Base-by-base conservation (phyloP, 2,329 filamentous ascomycete species). In the Neonectria neomacrospora region DNA sequence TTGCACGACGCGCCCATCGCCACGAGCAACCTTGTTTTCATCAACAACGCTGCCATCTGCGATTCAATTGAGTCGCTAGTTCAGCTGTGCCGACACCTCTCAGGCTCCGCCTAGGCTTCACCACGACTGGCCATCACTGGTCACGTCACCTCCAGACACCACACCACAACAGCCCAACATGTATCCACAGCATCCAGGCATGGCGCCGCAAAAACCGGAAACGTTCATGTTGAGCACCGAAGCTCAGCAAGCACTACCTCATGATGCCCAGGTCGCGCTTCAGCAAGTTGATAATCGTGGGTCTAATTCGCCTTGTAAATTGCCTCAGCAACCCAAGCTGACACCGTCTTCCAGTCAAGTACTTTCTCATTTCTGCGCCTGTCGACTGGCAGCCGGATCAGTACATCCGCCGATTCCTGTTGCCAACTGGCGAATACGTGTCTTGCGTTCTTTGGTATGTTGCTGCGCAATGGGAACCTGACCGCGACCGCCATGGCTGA, bases 221-320 rank as follows among this genome's bases (percentile, higher is more conserved):
- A 98, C 96, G 42, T 99, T 99, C 78, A 95, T 99, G 91, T 87
- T 99, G 79, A 97, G 95, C 79, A 94, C 91, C 75, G 95, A 98
- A 83, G 95, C 96, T 65, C 95, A 98, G 82, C 94, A 97, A 82
- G 95, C 93, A 74, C 87, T 99, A 70, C 96, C 96, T 59, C 93
- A 96, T 72, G 96, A 98, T 85, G 94, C 94, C 73, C 93, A 98
- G 83, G 94, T 98, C 77, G 96, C 96, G 65, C 86, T 99, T 71
- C 95, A 98, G 81, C 96, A 99, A 82, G 96, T 99, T 72, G 96
- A 99, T 81, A 98, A 98, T 81, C 83, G 94, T 97, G 86, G 82
- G 94, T 74, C 4, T 16, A 5, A n/a, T 6, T 11, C 16, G 14
- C 3, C 14, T 26, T 20, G 10, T 34, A 51, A 60, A 60, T 56